Base-by-base conservation (phyloP, 2,329 filamentous ascomycete species). In the Ophiostoma perfectum region DNA sequence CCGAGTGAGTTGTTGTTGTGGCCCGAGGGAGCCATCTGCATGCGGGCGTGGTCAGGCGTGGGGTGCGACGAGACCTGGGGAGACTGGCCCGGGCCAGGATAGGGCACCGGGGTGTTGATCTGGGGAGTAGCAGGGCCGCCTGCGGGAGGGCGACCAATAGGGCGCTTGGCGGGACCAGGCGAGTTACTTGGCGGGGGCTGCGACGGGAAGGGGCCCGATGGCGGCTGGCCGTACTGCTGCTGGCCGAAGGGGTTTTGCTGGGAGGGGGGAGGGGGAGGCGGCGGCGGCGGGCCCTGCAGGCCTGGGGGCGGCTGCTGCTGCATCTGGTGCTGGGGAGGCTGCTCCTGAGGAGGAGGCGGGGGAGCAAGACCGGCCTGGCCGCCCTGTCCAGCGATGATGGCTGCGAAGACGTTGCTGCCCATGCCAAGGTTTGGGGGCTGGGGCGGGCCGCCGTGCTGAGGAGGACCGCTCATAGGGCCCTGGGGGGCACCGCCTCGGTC, bases 391-490 rank as follows among this genome's bases (percentile, higher is more conserved):
- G 93, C 88, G 92, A 99, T 98, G 76, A 98, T 97, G 68, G 92
- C 93, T 73, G 92, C 93, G 76, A 99, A 98, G 55, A 98, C 84
- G 75, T 96, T 95, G 77, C 90, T 94, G 39, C 94, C 93, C 75
- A 96, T 91, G 41, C 93, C 92, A 73, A 98, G 91, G 65, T 92
- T 90, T 55, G 92, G 93, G 47, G 95, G 94, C 79, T 95, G 92
- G 65, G 91, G 88, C 69, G 92, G 90, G 60, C 90, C 92, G 70
- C 86, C 86, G 72, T 95, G 91, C 75, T 90, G 89, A 70, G 89
- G 86, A 55, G 88, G 88, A 16, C 88, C 90, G 71, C 85, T 85
- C 75, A 92, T 87, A 70, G 80, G 80, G 69, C 82, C 80, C 72
- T 84, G 83, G 45, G 81, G 83, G 66, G 84, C 84, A 73, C 87